Conservation (phyloP, 1,139 yeast genomes). For the Suhomyces wounanorum region DNA sequence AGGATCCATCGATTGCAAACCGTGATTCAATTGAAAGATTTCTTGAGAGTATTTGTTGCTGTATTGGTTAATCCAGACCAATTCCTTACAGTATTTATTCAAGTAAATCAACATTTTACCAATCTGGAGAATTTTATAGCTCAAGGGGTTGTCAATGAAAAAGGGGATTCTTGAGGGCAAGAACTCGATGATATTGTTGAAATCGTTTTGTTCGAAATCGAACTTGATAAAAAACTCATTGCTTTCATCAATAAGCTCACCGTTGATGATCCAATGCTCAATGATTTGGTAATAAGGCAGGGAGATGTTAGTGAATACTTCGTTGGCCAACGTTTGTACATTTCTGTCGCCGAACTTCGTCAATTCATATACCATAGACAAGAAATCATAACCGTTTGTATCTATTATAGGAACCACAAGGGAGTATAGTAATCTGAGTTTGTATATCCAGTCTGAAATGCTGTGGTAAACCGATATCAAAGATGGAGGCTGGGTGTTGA, state of each 20-base stretch:
- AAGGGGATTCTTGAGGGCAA: slow-evolving; percentile 54
- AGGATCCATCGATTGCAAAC: slow-evolving; percentile 35
- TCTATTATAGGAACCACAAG: slow-evolving; percentile 38
- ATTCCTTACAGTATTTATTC: slow-evolving; percentile 60
- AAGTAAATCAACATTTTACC: slow-evolving; percentile 80
- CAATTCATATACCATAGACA: slow-evolving; percentile 54
- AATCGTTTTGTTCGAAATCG: slow-evolving; percentile 30
- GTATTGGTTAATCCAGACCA: slow-evolving; percentile 55
- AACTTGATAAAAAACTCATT: slow-evolving; percentile 70
- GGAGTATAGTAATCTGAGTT: slow-evolving; percentile 57
- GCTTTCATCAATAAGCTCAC: slow-evolving; percentile 57
- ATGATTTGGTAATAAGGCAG: slow-evolving; percentile 66
- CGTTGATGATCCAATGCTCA: slow-evolving; percentile 69
- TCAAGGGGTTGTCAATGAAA: slow-evolving; percentile 46
- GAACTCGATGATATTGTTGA: slow-evolving; percentile 40
- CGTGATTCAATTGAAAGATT: slow-evolving; percentile 30
- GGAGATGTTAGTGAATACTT: slow-evolving; percentile 51
- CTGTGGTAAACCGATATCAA: slow-evolving; percentile 46
- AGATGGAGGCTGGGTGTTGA: slow-evolving; percentile 32
- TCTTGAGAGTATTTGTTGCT: slow-evolving; percentile 38
- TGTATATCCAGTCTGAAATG: slow-evolving; percentile 52
- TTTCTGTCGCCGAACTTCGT: slow-evolving; percentile 65
- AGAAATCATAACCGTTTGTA: slow-evolving; percentile 54
- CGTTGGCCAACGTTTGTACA: slow-evolving; percentile 44
- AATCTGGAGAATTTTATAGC: slow-evolving; percentile 64